Base-by-base conservation (phyloP, 2,329 filamentous ascomycete genomes). In the Dactylonectria macrodidyma region DNA sequence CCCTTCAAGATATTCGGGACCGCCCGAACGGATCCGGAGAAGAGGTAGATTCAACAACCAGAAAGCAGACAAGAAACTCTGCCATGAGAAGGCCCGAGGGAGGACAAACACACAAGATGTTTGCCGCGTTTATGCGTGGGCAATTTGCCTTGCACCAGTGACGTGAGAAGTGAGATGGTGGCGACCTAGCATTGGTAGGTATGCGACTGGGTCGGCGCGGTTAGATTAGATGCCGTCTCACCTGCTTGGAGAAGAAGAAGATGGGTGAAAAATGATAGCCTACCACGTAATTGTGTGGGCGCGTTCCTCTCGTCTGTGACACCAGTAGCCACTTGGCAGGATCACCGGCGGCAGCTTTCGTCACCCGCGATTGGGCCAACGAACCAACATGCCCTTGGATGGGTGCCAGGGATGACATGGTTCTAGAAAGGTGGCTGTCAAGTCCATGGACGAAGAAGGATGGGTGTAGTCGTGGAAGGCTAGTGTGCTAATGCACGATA, bases 381-480 rank as follows among this genome's bases (percentile, higher is more conserved):
- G 36, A 57, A 46, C 36, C 54, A 57, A 36, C 51, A 65, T 24
- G 19, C 11, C 24, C 50, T 46, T 33, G 59, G 12, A 16, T 22
- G 47, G 12, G 44, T 59, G 22, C 44, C n/a, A 59, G 51, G 26
- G 26, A 30, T 36, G 59, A 41, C 52, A 65, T 65, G 58, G 59
- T 67, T 74, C 64, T 72, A 67, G 65, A 72, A 75, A 66, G 51
- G 69, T 75, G 71, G 71, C 67, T 65, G 62, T 52, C 46, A 38
- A 26, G 51, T 19, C 51, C 19, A 55, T 36, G 22, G 51, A 24
- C 16, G 46, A 47, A n/a, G 50, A 44, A 26, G 46, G 54, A 46
- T 50, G 48, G 59, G 64, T 46, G 58, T 48, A 52, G 54, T 58
- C 59, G 64, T 58, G 54, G 52, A 62, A 47, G 58, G 64, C 58